Evolutionary conservation across 2,329 filamentous ascomycete species (phyloP).

Genomic region (Fusarium oligoseptatum): DNA sequence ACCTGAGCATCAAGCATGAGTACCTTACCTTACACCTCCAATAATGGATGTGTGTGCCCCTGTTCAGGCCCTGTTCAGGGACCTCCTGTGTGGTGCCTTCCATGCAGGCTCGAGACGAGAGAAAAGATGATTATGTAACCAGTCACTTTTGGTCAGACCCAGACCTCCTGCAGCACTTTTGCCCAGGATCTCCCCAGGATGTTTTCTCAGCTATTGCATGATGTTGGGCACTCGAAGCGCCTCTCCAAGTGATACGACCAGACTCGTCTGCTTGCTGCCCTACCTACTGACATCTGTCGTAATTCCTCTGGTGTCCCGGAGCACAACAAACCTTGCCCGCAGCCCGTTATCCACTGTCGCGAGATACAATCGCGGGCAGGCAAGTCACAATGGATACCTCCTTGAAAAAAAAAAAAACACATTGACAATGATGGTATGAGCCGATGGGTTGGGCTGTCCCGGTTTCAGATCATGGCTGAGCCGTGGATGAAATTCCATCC

Average conservation of each 20-base stretch:
- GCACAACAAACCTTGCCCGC: not conserved
- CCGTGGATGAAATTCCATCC: not conserved
- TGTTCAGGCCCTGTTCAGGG: not conserved
- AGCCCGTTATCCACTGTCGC: not conserved
- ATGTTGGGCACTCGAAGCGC: constrained; percentile 8
- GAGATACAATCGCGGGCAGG: not conserved
- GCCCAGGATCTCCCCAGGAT: constrained; percentile 7
- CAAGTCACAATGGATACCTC: not conserved
- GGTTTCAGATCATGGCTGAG: not conserved
- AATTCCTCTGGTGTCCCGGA: not conserved
- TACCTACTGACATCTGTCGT: not conserved
- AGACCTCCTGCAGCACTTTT: constrained; percentile 11
- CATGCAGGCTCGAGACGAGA: not conserved
- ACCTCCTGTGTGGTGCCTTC: constrained; percentile 3
- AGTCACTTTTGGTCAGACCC: constrained; percentile 3
- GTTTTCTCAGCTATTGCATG: constrained; percentile 5
- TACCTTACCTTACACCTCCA: not conserved
- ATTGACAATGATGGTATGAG: not conserved
- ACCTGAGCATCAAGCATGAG: too few species aligned
- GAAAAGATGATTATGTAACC: constrained; percentile 9
- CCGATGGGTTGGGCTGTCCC: not conserved
- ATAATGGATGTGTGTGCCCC: not conserved
- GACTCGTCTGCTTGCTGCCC: not conserved
- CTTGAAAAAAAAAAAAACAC: not conserved
- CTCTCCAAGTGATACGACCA: constrained; percentile 1